Conservation (phyloP, 2,329 filamentous ascomycete genomes). For the Ambrosiella xylebori region DNA sequence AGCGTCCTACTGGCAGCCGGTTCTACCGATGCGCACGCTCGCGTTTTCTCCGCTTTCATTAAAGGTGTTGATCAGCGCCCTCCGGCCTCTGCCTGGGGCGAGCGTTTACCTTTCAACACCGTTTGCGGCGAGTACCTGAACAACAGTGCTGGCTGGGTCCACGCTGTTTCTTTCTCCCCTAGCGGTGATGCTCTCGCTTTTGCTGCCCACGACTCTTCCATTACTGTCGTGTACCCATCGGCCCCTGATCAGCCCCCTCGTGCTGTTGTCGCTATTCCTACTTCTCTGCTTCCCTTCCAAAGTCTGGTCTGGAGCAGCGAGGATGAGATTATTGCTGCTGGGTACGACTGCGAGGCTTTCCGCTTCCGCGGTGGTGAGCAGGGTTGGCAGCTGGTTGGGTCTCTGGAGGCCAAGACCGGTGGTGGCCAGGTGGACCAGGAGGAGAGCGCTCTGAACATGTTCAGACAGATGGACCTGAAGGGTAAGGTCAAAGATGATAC, state of each 20-base stretch:
- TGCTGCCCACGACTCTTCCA: slow-evolving; percentile 84
- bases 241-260: slow-evolving; percentile 78
- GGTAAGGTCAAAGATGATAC: slow-evolving; percentile 85
- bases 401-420: slow-evolving; percentile 57
- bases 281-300: slow-evolving; percentile 81
- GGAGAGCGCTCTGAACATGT: slow-evolving; percentile 94
- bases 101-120: slow-evolving; percentile 92
- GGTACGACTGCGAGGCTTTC: slow-evolving; percentile 81
- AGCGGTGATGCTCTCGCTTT: slow-evolving; percentile 88
- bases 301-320: slow-evolving; percentile 86
- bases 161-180: slow-evolving; percentile 83
- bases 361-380: slow-evolving; percentile 61
- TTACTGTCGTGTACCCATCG: slow-evolving; percentile 89
- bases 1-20: slow-evolving; percentile 86
- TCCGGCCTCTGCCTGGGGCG: slow-evolving; percentile 79
- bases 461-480: slow-evolving; percentile 95
- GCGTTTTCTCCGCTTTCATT: slow-evolving; percentile 90
- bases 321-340: slow-evolving; percentile 84
- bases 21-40: slow-evolving; percentile 90
- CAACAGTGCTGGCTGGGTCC: slow-evolving; percentile 92
- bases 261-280: slow-evolving; percentile 79
- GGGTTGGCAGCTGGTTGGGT: slow-evolving; percentile 73
- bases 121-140: slow-evolving; percentile 95
- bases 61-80: slow-evolving; percentile 83
- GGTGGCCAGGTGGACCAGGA: slow-evolving; percentile 51